Evolutionary conservation across 306 rosid species (phyloP).

Genomic region (Malus asiatica): DNA sequence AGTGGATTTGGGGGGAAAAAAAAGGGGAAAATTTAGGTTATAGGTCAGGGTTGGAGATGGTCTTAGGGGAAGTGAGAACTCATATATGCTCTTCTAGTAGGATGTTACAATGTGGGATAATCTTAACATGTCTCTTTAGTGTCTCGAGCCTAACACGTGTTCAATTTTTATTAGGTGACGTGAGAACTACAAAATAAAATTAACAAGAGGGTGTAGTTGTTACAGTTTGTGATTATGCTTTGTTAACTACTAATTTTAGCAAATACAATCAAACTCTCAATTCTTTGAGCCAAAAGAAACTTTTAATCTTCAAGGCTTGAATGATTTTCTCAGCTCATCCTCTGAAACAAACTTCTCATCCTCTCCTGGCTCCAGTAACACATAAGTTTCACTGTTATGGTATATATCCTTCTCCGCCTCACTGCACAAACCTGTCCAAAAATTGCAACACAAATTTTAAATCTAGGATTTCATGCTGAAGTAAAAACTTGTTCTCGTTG

Average conservation of each 20-base stretch:
- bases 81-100: too few relatives aligned
- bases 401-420: conserved; percentile 57
- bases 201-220: neutral
- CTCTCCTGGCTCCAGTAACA: conserved; percentile 70
- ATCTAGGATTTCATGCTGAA: neutral
- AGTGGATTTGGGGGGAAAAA: too few relatives aligned
- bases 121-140: too few relatives aligned
- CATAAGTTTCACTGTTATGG: conserved; percentile 62
- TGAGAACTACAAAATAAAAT: neutral
- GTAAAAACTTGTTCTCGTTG: too few relatives aligned
- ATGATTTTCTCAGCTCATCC: conserved; percentile 45
- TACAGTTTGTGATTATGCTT: neutral
- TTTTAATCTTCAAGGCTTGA: neutral
- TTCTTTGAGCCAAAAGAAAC: neutral
- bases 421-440: conserved; percentile 37
- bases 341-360: conserved; percentile 78
- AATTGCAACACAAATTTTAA: neutral
- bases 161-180: too few relatives aligned
- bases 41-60: too few relatives aligned
- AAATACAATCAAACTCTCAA: neutral
- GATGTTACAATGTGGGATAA: too few relatives aligned
- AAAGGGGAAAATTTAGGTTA: too few relatives aligned
- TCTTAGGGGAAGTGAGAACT: too few relatives aligned
- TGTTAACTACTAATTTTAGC: neutral
- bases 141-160: too few relatives aligned